phyloP scores from a whole-genome alignment of 1,284 basidiomycete species.

The Pholiota adiposa region DNA sequence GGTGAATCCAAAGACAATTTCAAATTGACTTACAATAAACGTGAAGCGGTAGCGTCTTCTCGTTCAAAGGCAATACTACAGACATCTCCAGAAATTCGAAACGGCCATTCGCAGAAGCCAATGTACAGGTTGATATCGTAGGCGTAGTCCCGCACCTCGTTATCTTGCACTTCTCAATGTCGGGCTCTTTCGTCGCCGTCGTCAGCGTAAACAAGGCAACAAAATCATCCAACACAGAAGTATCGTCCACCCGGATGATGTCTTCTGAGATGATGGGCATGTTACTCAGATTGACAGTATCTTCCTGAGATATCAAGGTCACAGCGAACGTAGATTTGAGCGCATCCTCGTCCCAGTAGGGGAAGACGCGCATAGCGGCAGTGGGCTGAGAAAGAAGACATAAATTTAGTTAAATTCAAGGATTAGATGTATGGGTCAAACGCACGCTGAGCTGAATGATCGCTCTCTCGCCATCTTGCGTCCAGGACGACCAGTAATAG shows the following conservation, averaged over 20 bases:
- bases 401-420: too few relatives aligned
- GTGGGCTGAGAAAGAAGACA: slow-evolving; percentile 63
- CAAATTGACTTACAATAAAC: slow-evolving; percentile 65
- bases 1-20: background rate
- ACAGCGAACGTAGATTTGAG: slow-evolving; percentile 89
- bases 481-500: slow-evolving; percentile 26
- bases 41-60: slow-evolving; percentile 81
- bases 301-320: slow-evolving; percentile 82
- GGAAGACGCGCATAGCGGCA: slow-evolving; percentile 82
- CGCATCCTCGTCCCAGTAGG: slow-evolving; percentile 93
- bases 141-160: slow-evolving; percentile 81
- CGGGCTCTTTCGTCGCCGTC: slow-evolving; percentile 26
- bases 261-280: slow-evolving; percentile 76
- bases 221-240: too few relatives aligned
- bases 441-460: too few relatives aligned
- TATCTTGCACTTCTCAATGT: slow-evolving; percentile 68
- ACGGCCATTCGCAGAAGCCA: slow-evolving; percentile 88
- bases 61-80: slow-evolving; percentile 83
- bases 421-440: too few relatives aligned
- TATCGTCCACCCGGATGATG: slow-evolving; percentile 43
- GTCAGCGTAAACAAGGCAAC: slow-evolving; percentile 11
- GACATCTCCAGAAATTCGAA: slow-evolving; percentile 79
- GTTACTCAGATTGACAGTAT: slow-evolving; percentile 84
- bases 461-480: too few relatives aligned
- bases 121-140: slow-evolving; percentile 89